Evolutionary conservation across 495 filamentous ascomycete genomes (phyloP).

Genomic region (Penicillium goetzii): DNA sequence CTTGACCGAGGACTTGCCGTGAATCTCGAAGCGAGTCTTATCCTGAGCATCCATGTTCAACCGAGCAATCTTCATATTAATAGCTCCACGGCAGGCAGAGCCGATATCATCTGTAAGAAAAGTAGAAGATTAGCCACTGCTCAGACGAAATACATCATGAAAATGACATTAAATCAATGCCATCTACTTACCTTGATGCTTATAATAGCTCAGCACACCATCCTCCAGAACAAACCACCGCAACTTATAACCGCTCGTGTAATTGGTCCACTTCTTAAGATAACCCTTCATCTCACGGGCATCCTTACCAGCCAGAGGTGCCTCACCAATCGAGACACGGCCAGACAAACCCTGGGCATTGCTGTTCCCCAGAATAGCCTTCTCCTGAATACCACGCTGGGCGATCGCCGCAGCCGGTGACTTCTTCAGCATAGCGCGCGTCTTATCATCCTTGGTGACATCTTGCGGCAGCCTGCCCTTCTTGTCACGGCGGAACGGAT

Average conservation of each 20-base stretch:
- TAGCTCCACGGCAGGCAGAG: slow-evolving; percentile 85
- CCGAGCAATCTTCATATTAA: slow-evolving; percentile 96
- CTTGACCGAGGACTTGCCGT: slow-evolving; percentile 97
- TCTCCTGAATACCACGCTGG: slow-evolving; percentile 94
- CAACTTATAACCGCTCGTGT: slow-evolving; percentile 92
- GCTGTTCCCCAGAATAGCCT: slow-evolving; percentile 83
- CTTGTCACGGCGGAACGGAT: slow-evolving; percentile 92
- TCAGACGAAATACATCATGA: neutral
- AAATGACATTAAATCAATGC: neutral
- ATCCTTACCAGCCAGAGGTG: slow-evolving; percentile 74
- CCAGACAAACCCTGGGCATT: slow-evolving; percentile 60
- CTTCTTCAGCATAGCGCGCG: slow-evolving; percentile 81
- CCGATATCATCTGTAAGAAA: slow-evolving; percentile 65
- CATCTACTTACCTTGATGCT: slow-evolving; percentile 73
- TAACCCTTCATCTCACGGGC: slow-evolving; percentile 97
- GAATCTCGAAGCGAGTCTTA: slow-evolving; percentile 95
- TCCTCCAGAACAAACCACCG: slow-evolving; percentile 98
- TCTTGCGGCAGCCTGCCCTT: slow-evolving; percentile 96
- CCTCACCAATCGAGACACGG: slow-evolving; percentile 60
- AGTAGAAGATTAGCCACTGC: slow-evolving; percentile 9
- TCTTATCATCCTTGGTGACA: slow-evolving; percentile 94
- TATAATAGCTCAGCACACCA: slow-evolving; percentile 97
- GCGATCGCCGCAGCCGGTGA: slow-evolving; percentile 94
- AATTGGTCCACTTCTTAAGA: slow-evolving; percentile 99
- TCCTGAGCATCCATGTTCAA: slow-evolving; percentile 95